Percentiles rank a stretch among this genome's conserved stretches.
phyloP scores from a whole-genome alignment of 2,329 filamentous ascomycete genomes.

The Clarireedia hainanense region DNA sequence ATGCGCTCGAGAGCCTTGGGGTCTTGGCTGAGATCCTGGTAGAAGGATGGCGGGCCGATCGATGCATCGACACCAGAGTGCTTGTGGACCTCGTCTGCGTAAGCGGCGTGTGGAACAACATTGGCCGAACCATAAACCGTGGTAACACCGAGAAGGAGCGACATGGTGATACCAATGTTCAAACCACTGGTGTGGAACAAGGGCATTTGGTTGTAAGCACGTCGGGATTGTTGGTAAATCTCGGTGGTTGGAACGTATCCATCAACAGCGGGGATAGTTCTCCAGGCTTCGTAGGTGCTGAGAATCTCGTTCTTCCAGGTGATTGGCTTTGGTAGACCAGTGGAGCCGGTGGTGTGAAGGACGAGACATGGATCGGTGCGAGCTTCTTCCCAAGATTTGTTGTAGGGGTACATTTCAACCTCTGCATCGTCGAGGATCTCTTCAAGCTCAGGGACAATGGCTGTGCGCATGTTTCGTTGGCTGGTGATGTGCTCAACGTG shows the following conservation, averaged over 20 bases:
- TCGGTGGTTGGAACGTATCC: constrained; percentile 69
- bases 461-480: constrained; percentile 8
- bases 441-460: constrained; percentile 23
- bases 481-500: constrained; percentile 13
- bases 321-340: constrained; percentile 37
- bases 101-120: constrained; percentile 17
- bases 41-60: constrained; percentile 16
- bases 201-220: constrained; percentile 18
- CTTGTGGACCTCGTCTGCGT: constrained; percentile 22
- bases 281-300: constrained; percentile 21
- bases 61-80: constrained; percentile 19
- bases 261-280: constrained; percentile 14
- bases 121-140: constrained; percentile 17
- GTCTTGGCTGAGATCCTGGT: constrained; percentile 17
- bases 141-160: constrained; percentile 18
- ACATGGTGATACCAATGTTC: constrained; percentile 18
- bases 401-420: constrained; percentile 23
- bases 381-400: constrained; percentile 30
- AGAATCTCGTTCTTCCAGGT: constrained; percentile 14
- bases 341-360: constrained; percentile 37
- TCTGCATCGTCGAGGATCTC: constrained; percentile 24
- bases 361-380: constrained; percentile 33
- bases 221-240: constrained; percentile 33
- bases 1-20: constrained; percentile 17
- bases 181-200: constrained; percentile 20